A percentile compares a stretch with the other conserved stretches of the same genome.
phyloP scores from a whole-genome alignment of 140 eudicot species.

The Stevia rebaudiana region DNA sequence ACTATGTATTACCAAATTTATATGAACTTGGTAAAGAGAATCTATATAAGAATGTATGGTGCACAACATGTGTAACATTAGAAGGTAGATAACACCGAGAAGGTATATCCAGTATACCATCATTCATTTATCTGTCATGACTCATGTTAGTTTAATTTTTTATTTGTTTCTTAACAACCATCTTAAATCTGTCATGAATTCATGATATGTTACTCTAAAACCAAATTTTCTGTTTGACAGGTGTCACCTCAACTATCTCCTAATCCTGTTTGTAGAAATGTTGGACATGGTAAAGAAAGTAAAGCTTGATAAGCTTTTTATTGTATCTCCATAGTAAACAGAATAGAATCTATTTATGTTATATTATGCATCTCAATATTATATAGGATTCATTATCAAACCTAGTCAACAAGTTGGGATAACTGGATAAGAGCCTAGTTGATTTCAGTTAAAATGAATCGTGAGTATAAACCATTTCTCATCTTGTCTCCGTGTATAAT shows the following conservation, averaged over 20 bases:
- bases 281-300: neutral
- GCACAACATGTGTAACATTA: conserved; percentile 1
- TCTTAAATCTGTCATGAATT: neutral
- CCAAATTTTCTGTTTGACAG: neutral
- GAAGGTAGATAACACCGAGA: neutral
- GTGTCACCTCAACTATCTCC: neutral
- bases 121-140: conserved; percentile 1
- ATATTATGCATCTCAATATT: neutral
- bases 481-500: neutral
- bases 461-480: conserved; percentile 1
- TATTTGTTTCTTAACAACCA: neutral
- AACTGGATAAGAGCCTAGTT: neutral
- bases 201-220: neutral
- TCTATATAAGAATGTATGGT: neutral
- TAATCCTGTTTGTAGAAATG: neutral
- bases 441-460: neutral
- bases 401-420: neutral
- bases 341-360: neutral
- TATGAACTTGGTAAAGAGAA: neutral
- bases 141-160: neutral
- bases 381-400: neutral
- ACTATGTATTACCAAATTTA: neutral
- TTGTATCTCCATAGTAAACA: conserved; percentile 10
- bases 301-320: neutral
- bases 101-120: neutral